Evolutionary conservation across 805 yeast genomes (phyloP).

Genomic region (Myxozyma vanderwaltii): DNA sequence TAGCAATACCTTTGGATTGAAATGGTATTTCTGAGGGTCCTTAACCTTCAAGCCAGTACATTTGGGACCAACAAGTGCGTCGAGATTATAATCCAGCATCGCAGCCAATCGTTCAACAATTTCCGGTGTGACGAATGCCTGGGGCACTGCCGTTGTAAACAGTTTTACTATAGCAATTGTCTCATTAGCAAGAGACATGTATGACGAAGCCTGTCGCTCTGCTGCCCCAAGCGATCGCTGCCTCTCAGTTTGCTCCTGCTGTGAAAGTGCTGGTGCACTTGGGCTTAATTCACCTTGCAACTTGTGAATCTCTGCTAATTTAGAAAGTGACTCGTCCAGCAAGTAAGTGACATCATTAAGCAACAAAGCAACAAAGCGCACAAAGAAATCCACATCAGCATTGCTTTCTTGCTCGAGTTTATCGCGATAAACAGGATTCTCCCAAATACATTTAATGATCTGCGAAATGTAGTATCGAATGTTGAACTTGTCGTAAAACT

Average conservation of each 20-base stretch:
- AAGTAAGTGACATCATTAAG: conserved; percentile 90
- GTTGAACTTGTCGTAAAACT: conserved; percentile 94
- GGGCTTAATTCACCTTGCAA: conserved; percentile 60
- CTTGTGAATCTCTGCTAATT: conserved; percentile 73
- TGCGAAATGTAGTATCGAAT: conserved; percentile 83
- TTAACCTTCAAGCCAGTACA: conserved; percentile 85
- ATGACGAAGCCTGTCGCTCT: conserved; percentile 77
- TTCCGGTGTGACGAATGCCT: conserved; percentile 82
- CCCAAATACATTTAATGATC: conserved; percentile 82
- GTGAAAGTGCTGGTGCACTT: conserved; percentile 37
- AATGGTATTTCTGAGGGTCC: conserved; percentile 78
- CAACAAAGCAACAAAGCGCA: conserved; percentile 91
- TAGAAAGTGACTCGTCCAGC: conserved; percentile 85
- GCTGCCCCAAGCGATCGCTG: conserved; percentile 66
- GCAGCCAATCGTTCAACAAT: conserved; percentile 93
- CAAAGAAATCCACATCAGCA: conserved; percentile 77
- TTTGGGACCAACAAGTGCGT: conserved; percentile 92
- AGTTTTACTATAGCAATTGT: conserved; percentile 76
- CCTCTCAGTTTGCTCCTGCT: conserved; percentile 31
- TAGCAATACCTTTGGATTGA: conserved; percentile 75
- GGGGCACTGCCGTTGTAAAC: conserved; percentile 84
- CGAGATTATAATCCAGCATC: conserved; percentile 90
- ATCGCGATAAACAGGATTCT: conserved; percentile 62
- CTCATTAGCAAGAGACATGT: conserved; percentile 79
- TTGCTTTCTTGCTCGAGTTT: conserved; percentile 71